These are phyloP conservation scores for Myrica gale DNA, from an alignment of 306 rosid species.

Conservation along the genomic window DNA sequence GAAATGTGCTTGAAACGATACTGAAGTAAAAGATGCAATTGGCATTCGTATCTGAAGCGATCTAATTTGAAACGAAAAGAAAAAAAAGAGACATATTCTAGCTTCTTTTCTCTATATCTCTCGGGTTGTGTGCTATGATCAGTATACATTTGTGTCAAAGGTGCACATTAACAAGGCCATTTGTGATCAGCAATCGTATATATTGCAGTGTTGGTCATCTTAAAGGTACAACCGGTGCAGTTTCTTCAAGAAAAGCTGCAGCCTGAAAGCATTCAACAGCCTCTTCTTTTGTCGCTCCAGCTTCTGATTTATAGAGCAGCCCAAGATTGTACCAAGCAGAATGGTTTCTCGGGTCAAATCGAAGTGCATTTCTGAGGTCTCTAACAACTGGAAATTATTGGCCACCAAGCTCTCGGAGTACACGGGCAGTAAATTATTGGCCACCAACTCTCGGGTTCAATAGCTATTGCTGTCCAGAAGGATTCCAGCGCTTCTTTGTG, in stretches of 20 bases:
- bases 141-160: neutral
- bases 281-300: conserved; percentile 49
- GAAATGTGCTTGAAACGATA: neutral
- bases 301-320: conserved; percentile 63
- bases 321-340: conserved; percentile 95
- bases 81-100: neutral
- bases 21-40: neutral
- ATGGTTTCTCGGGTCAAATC: conserved; percentile 69
- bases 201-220: conserved; percentile 38
- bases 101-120: neutral
- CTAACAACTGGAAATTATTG: conserved; percentile 64
- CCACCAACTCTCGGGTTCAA: too few relatives aligned
- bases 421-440: too few relatives aligned
- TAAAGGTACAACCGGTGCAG: conserved; percentile 78
- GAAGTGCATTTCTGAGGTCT: conserved; percentile 76
- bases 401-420: conserved; percentile 63
- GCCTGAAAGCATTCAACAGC: conserved; percentile 82
- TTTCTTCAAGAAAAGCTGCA: conserved; percentile 73
- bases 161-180: conserved; percentile 21
- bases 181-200: conserved; percentile 9
- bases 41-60: neutral
- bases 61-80: neutral
- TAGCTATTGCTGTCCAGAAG: conserved; percentile 68
- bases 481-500: conserved; percentile 70
- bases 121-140: neutral